phyloP scores from a whole-genome alignment of 768 basidiomycete species.

The Clitopilus hobsonii region DNA sequence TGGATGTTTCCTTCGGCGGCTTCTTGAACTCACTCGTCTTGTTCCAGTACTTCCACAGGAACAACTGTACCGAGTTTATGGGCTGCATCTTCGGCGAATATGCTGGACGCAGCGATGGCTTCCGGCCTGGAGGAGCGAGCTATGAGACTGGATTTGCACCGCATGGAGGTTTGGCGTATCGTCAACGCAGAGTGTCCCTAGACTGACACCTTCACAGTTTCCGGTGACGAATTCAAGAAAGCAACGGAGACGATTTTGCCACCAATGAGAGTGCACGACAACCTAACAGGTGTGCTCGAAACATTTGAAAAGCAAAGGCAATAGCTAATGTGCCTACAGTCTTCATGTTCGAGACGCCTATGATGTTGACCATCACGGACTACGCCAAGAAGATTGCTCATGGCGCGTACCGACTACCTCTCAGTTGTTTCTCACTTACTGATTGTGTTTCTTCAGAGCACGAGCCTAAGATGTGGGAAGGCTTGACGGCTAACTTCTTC shows the following conservation, averaged over 20 bases:
- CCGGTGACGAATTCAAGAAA: constrained; percentile 57
- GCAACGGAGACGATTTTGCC: constrained; percentile 47
- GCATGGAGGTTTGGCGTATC: constrained; percentile 44
- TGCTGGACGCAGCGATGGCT: constrained; percentile 25
- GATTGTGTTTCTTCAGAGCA: no score
- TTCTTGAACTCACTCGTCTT: not conserved
- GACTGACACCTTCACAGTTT: constrained; percentile 28
- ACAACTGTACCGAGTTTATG: constrained; percentile 60
- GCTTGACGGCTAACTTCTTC: not conserved
- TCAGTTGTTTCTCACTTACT: no score
- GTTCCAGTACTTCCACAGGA: constrained; percentile 58
- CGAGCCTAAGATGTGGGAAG: constrained; percentile 1
- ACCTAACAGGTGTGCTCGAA: not conserved
- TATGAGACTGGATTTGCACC: constrained; percentile 64
- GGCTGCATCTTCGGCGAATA: constrained; percentile 61
- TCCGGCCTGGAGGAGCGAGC: constrained; percentile 53
- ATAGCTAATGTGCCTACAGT: constrained; percentile 31
- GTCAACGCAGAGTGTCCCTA: not conserved
- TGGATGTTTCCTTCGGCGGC: not conserved
- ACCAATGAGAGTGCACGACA: constrained; percentile 46
- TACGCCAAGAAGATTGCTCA: constrained; percentile 43
- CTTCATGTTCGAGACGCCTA: constrained; percentile 63
- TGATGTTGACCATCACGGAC: constrained; percentile 61
- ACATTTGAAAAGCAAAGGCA: not conserved
- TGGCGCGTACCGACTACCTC: constrained; percentile 30